Conservation (phyloP, 352 stramenopile species). For the Pythium graminicola region DNA sequence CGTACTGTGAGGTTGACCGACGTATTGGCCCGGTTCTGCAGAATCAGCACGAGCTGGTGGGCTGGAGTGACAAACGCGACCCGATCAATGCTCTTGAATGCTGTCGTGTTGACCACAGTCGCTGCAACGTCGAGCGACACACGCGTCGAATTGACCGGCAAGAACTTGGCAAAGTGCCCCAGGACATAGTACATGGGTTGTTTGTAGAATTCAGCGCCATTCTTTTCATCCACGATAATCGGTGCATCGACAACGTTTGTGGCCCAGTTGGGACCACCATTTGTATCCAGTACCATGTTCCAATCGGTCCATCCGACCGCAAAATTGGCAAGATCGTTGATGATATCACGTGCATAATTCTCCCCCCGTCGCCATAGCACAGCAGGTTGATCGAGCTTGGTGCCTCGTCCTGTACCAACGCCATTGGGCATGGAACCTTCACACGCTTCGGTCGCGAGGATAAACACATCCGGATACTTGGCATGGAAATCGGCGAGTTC, state of each 20-base stretch:
- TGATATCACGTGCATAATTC: conserved; percentile 81
- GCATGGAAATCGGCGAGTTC: conserved; percentile 46
- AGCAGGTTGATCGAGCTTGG: conserved; percentile 36
- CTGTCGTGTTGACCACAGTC: neutral
- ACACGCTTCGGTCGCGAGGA: conserved; percentile 81
- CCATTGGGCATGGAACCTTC: conserved; percentile 46
- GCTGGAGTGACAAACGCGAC: conserved; percentile 11
- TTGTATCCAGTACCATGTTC: conserved; percentile 79
- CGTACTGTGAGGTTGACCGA: neutral
- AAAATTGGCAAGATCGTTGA: conserved; percentile 78
- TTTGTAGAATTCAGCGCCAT: conserved; percentile 65
- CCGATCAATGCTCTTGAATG: conserved; percentile 5
- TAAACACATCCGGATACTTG: conserved; percentile 62
- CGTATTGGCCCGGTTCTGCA: conserved; percentile 1
- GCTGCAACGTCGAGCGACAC: neutral
- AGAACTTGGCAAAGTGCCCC: conserved; percentile 74
- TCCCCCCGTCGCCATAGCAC: conserved; percentile 64
- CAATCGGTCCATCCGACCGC: conserved; percentile 82
- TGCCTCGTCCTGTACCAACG: conserved; percentile 39
- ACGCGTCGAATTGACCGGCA: conserved; percentile 18
- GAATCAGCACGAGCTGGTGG: conserved; percentile 3
- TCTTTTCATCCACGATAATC: conserved; percentile 58
- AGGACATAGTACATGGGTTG: conserved; percentile 81
- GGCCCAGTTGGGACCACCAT: conserved; percentile 67
- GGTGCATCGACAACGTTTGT: conserved; percentile 62